A percentile compares a stretch with the other conserved stretches of the same genome.
Conservation (phyloP, 2,329 filamentous ascomycete genomes). For the Colletotrichum limetticola region DNA sequence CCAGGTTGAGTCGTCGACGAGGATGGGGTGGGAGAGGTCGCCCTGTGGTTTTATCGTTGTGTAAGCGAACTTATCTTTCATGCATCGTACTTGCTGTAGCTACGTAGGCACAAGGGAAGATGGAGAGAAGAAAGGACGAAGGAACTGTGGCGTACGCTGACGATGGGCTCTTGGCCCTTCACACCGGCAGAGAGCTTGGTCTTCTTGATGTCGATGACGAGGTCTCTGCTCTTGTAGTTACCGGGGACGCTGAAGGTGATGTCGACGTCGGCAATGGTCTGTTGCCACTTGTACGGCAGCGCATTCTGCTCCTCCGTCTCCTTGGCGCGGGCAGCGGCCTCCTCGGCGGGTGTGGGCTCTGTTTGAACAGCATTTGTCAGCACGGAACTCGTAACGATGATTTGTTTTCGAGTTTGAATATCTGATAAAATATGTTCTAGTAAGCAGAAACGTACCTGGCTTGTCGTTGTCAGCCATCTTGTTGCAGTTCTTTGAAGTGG, state of each 20-base stretch:
- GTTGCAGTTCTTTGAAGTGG: constrained; percentile 24
- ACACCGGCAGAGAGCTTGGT: constrained; percentile 80
- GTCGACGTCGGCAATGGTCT: constrained; percentile 90
- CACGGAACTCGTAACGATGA: background rate
- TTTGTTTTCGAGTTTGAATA: constrained; percentile 9
- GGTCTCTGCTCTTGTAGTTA: constrained; percentile 85
- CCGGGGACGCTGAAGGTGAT: constrained; percentile 81
- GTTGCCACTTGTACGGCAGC: constrained; percentile 97
- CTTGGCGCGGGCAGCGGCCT: constrained; percentile 70
- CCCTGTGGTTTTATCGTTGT: constrained; percentile 67
- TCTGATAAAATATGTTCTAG: background rate
- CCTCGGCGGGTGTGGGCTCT: constrained; percentile 67
- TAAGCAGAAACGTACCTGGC: constrained; percentile 11
- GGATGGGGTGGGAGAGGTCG: constrained; percentile 82
- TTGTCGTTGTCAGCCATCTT: constrained; percentile 58
- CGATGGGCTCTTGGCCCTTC: constrained; percentile 88
- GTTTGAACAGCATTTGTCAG: constrained; percentile 52
- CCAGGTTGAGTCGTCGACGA: constrained; percentile 92
- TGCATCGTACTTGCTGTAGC: background rate
- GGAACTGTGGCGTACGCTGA: constrained; percentile 68
- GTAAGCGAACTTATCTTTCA: too few relatives aligned
- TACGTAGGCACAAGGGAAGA: background rate
- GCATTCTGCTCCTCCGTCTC: constrained; percentile 89
- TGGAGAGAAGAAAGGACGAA: too few relatives aligned
- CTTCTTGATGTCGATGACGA: constrained; percentile 86